Evolutionary conservation across 129 eudicot species (phyloP).

Genomic region (Rutidosis leptorrhynchoides): DNA sequence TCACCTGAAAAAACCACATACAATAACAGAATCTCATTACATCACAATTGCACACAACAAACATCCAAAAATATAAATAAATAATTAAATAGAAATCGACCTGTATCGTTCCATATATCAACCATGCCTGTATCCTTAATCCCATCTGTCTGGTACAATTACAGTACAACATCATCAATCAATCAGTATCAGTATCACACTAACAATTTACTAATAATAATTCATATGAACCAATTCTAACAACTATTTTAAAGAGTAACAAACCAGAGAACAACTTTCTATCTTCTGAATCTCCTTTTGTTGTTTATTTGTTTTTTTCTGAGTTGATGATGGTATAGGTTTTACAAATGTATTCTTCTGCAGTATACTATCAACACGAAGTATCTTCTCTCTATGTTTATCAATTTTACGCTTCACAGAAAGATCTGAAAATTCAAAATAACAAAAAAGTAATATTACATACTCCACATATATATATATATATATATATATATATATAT

Average conservation of each 20-base stretch:
- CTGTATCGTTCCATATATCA: constrained; percentile 66
- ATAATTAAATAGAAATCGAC: constrained; percentile 21
- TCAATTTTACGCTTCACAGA: constrained; percentile 82
- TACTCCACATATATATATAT: background rate
- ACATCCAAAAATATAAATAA: background rate
- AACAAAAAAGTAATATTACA: background rate
- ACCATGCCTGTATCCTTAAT: constrained; percentile 39
- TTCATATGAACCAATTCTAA: background rate
- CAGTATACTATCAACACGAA: constrained; percentile 64
- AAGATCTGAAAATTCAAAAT: constrained; percentile 46
- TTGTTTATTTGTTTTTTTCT: constrained; percentile 43
- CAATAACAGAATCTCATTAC: constrained; percentile 14
- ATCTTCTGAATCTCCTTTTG: constrained; percentile 35
- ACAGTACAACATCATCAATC: background rate
- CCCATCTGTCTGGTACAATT: constrained; percentile 36
- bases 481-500: too few relatives aligned
- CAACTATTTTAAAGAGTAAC: constrained; percentile 24
- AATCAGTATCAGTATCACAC: background rate
- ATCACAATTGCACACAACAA: background rate
- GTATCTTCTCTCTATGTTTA: constrained; percentile 65
- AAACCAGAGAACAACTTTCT: constrained; percentile 26
- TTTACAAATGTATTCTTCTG: constrained; percentile 67
- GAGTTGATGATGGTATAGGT: constrained; percentile 63
- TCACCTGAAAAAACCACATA: constrained; percentile 43
- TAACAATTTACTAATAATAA: background rate